Base-by-base conservation (phyloP, 208 protist species). In the Blechomonas ayalai region DNA sequence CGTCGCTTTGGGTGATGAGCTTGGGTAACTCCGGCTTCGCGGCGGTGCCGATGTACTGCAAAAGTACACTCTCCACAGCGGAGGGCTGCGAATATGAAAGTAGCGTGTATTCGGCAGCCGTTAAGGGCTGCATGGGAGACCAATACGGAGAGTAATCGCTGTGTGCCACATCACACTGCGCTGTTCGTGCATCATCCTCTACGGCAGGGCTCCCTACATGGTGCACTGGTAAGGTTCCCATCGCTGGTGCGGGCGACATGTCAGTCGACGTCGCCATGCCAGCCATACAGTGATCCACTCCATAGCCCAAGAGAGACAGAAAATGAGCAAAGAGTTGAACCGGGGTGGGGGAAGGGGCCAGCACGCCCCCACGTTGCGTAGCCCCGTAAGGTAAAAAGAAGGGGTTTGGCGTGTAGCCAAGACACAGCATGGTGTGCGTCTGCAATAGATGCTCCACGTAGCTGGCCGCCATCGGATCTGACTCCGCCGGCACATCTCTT, bases 101-200 rank as follows among this genome's bases (percentile, higher is more conserved):
- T 3, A 90, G 42, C 10, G 78, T 87, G 67, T 75, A 90, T 66
- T 93, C 80, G 3, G 75, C 85, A 7, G 85, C 67, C 4, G 81
- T 90, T 45, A 84, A 47, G 3, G 74, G 70, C 59, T 77, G 59
- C 4, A 19, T 2, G 3, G 40, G 35, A 12, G 37, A 58, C 61
- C 64, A 82, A 28, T 66, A 68, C 4, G 34, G 57, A 28, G 8
- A 12, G 19, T 45, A 12, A n/a, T 40, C n/a, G n/a, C n/a, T n/a
- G n/a, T n/a, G n/a, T n/a, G n/a, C n/a, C n/a, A n/a, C n/a, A n/a
- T n/a, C n/a, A 1, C 18, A 16, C 33, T 1, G 19, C 29, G 20
- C 0, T 36, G 28, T 44, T 27, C 13, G 23, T 5, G 13, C 20
- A n/a, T 2, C 40, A 2, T 6, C 2, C 18, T 32, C 8, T 37